Percentiles rank a stretch among this genome's conserved stretches.
Conservation (phyloP, 139 green algal genomes). For the Pseudopediastrum boryanum region DNA sequence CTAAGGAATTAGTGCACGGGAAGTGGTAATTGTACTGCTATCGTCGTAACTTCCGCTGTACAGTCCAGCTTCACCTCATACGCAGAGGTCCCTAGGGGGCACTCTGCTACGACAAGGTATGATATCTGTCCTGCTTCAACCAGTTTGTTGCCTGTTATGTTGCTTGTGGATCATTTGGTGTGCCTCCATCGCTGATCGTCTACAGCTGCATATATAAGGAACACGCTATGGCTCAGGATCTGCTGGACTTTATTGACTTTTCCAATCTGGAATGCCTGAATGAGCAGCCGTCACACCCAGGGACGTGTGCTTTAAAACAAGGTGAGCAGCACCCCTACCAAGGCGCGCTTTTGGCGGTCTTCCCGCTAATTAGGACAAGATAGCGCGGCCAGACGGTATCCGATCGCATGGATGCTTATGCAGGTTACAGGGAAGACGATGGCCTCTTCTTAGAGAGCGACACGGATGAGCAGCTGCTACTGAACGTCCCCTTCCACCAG, state of each 20-base stretch:
- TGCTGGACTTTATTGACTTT: slow-evolving; percentile 85
- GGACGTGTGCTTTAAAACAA: slow-evolving; percentile 73
- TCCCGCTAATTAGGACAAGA: slow-evolving; percentile 37
- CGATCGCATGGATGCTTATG: neutral
- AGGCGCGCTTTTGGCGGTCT: neutral
- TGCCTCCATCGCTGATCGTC: too few relatives aligned
- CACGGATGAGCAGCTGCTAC: slow-evolving; percentile 88
- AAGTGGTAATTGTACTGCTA: too few relatives aligned
- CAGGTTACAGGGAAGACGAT: slow-evolving; percentile 72
- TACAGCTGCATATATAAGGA: too few relatives aligned
- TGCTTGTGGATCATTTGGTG: too few relatives aligned
- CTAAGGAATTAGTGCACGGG: too few relatives aligned
- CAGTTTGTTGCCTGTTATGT: too few relatives aligned
- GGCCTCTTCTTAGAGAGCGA: slow-evolving; percentile 80
- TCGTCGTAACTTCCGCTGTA: too few relatives aligned
- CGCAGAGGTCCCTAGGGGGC: too few relatives aligned
- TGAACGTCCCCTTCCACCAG: slow-evolving; percentile 74
- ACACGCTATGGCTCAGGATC: slow-evolving; percentile 67
- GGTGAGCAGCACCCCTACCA: neutral
- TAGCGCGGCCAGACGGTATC: neutral
- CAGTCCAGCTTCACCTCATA: too few relatives aligned
- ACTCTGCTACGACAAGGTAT: too few relatives aligned
- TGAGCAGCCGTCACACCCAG: slow-evolving; percentile 54
- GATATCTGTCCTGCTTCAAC: too few relatives aligned
- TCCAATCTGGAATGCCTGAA: slow-evolving; percentile 81